Base-by-base conservation (phyloP, 345 rosid species). In the Kernera saxatilis region DNA sequence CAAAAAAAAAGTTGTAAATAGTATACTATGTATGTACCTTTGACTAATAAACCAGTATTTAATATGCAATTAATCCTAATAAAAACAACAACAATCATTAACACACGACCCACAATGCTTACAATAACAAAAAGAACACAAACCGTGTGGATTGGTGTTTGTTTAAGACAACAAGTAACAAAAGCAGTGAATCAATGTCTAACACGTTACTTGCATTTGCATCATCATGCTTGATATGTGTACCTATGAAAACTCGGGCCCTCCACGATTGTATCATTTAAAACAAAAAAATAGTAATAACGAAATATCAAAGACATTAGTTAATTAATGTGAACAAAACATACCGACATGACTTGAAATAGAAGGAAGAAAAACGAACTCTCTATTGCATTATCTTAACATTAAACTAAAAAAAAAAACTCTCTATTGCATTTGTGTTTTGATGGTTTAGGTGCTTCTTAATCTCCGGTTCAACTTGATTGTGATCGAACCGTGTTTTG, bases 141-240 rank as follows among this genome's bases (percentile, higher is more conserved):
- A 59, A 59, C 19, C 67, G 74, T 70, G 74, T 70, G 22, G 64
- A 23, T 23, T 46, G n/a, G 37, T 19, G 17, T 39, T 23, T 39
- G 59, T 60, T 69, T n/a, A 56, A 5, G 21, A n/a, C 44, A 68
- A 44, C 39, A 50, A 36, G 72, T 50, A 27, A 43, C 33, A 32
- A 61, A 17, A 2, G 33, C 27, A 48, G 17, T 12, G 17, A 64
- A 57, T 4, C 40, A 57, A 15, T 57, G 66, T 58, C 55, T 17
- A 8, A 39, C 67, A 70, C 74, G 74, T 37, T 36, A 70, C 39
- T 25, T 52, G 63, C 35, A 63, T 37, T 18, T 23, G 17, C 12
- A 36, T 41, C 46, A 18, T 19, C 37, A 22, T 22, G 63, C 18
- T 30, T 53, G 8, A 55, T 69, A 32, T 32, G 33, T 55, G 54